A percentile compares a stretch with the other conserved stretches of the same genome.
Conservation (phyloP, 2,329 filamentous ascomycete genomes). For the Malbranchea cinnamomea region DNA sequence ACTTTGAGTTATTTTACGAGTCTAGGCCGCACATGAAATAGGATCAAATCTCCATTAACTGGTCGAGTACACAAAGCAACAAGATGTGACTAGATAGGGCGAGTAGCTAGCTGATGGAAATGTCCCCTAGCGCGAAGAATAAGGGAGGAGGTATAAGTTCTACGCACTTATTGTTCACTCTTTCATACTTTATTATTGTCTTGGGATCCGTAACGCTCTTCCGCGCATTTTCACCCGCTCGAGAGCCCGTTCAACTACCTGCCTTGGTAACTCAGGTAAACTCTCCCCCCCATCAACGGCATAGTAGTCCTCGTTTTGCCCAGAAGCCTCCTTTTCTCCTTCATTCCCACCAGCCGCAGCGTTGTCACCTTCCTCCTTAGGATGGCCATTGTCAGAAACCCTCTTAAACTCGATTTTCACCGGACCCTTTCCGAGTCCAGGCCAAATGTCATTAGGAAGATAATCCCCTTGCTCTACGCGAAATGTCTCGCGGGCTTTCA, state of each 20-base stretch:
- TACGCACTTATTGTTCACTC: too few species aligned
- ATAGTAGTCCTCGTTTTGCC: conserved; percentile 7
- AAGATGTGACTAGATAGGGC: too few species aligned
- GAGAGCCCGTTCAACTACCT: conserved; percentile 29
- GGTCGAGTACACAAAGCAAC: too few species aligned
- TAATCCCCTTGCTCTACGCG: conserved; percentile 70
- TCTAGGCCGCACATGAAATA: too few species aligned
- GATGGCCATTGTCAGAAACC: conserved; percentile 21
- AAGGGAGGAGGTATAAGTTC: too few species aligned
- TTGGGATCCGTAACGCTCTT: conserved; percentile 6
- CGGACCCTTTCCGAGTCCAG: conserved; percentile 47
- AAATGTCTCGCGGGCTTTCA: conserved; percentile 60
- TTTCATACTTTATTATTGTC: too few species aligned
- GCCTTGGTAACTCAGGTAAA: conserved; percentile 28
- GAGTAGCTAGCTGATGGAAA: too few species aligned
- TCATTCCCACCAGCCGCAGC: conserved; percentile 5
- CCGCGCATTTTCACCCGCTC: conserved; percentile 22
- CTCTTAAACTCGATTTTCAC: conserved; percentile 32
- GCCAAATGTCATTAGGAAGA: conserved; percentile 78
- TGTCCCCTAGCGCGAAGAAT: too few species aligned
- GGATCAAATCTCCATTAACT: too few species aligned
- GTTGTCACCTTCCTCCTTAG: too few species aligned
- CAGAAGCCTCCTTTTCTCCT: conserved; percentile 5
- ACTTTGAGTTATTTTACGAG: too few species aligned
- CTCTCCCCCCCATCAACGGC: conserved; percentile 17